Evolutionary conservation across 495 filamentous ascomycete genomes (phyloP), one percentile per base, ranked within the genome.

Genomic region (Neurospora sublineolata): DNA sequence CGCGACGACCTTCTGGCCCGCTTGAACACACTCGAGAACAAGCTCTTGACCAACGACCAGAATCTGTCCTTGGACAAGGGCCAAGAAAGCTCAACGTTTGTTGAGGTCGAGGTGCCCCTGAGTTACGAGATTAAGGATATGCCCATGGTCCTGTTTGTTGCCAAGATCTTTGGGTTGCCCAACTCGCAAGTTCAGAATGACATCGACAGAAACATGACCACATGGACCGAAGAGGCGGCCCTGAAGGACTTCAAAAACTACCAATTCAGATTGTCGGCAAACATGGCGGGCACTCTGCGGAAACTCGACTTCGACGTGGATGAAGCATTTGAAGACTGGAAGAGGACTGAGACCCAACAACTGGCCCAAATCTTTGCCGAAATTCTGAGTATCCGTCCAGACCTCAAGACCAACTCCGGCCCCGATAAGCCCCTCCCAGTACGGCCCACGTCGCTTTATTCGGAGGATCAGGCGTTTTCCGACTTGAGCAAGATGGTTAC

Each of bases 51-150:
- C n/a, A 94, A 97, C 79, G 95, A 99, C 77, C 92, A 97, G 79
- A 93, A 97, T 78, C 85, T 99, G 36, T 87, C 85, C 27, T 84
- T 89, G 20, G 83, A 80, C 84, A 77, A 83, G 75, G 76, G 82
- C 79, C 72, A 92, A 67, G 83, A 86, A 68, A 75, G 85, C 20
- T 86, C 88, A 42, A 86, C 87, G 38, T 87, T 87, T 18, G 87
- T 93, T 37, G 94, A 97, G 78, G 92, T 93, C 9, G 84, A 90
- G 37, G 88, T 92, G 11, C 92, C 94, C 2, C 79, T 95, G 67
- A 95, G 89, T 79, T 93, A 97, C 77, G 91, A 97, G 79, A 90
- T 97, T 68, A 97, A 94, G 82, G 96, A 99, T 77, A 99, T 99
- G 96, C 89, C 89, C 27, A 86, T 97, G 80, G 96, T 97, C 37